Base-by-base conservation (phyloP, 257 asterid genomes). In the Striga asiatica region DNA sequence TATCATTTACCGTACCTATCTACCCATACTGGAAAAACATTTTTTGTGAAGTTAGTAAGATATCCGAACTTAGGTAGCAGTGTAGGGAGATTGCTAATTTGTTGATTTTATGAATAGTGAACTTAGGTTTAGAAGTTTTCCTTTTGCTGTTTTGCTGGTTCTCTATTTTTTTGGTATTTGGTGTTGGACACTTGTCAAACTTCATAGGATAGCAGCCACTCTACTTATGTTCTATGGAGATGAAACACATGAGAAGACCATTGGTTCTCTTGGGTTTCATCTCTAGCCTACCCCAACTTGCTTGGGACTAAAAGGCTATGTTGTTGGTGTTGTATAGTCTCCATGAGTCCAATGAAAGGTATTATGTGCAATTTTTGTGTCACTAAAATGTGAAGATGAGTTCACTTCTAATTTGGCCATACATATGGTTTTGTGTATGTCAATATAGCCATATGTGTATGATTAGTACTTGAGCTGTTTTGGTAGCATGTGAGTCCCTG, bases 1-100 rank as follows among this genome's bases (percentile, higher is more conserved):
- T 50, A 5, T 65, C 32, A 21, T 59, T 71, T 60, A 31, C 28
- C 50, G 61, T 23, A n/a, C 48, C 17, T 6, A 16, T 16, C 22
- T 41, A 41, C 46, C 14, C 14, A 12, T 38, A n/a, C 46, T 38
- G 8, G 8, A 5, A 13, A 17, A 17, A 41, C 17, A 41, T 14
- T 41, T n/a, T 41, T 41, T 39, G 19, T 19, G 20, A 46, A 13
- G 8, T 21, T 18, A 51, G 27, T 51, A 29, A 34, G 46, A 12
- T 53, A 7, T 28, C 21, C 23, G 20, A 6, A 21, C 16, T 47
- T 62, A 32, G 41, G 53, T 16, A 31, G 2, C n/a, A 18, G 6
- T 14, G 6, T 50, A 39, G 28, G 20, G 14, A 34, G 12, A 17
- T 27, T 42, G 17, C 21, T 39, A 8, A n/a, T 47, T 29, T 32